Conservation (phyloP, 306 rosid species). For the Cicer pinnatifidum region DNA sequence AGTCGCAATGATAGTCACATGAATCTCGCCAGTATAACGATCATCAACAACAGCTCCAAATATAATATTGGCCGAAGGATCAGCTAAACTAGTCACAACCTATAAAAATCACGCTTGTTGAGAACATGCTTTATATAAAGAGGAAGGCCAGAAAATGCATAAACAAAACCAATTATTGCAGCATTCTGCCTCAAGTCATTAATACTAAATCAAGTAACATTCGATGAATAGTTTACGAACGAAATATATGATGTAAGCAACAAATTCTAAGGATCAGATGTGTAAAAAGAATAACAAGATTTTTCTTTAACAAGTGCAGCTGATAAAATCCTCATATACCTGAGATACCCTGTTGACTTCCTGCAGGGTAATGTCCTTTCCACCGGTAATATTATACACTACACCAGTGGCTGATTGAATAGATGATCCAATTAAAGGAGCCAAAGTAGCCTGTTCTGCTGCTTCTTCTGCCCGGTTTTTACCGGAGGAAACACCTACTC, state of each 20-base stretch:
- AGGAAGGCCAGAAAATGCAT: neutral
- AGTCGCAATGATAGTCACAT: constrained; percentile 92
- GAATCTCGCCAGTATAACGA: constrained; percentile 91
- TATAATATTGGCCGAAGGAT: constrained; percentile 97
- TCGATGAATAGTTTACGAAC: neutral
- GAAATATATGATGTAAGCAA: neutral
- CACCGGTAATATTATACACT: constrained; percentile 96
- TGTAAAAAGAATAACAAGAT: constrained; percentile 3
- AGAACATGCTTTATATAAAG: constrained; percentile 2
- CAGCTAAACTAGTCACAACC: constrained; percentile 99
- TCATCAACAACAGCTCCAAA: constrained; percentile 99
- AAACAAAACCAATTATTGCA: neutral
- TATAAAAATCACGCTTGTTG: constrained; percentile 37
- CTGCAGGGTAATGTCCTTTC: constrained; percentile 97
- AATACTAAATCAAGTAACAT: constrained; percentile 16
- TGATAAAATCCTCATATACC: constrained; percentile 57
- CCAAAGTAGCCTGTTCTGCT: constrained; percentile 97
- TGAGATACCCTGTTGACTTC: constrained; percentile 98
- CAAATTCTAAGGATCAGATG: constrained; percentile 24
- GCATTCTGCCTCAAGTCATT: neutral
- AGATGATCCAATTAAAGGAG: constrained; percentile 96
- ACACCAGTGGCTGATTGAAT: constrained; percentile 98
- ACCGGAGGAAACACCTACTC: constrained; percentile 96
- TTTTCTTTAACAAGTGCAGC: constrained; percentile 31
- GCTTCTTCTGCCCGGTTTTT: constrained; percentile 99